Evolutionary conservation across 805 yeast species (phyloP).

Genomic region (Ogataea henricii): DNA sequence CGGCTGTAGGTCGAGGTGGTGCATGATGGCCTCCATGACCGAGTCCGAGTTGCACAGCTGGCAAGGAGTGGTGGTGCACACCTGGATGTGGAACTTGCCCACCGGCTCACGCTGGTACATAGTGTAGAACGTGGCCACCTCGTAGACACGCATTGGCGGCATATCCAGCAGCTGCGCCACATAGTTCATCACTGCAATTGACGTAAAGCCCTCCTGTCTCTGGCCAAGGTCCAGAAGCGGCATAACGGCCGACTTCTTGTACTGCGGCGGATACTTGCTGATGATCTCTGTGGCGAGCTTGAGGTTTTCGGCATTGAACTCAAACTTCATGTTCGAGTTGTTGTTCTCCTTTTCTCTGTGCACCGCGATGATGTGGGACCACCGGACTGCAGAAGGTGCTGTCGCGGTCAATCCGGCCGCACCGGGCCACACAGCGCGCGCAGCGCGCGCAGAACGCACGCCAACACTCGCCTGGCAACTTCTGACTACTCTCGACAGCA

Average conservation of each 20-base stretch:
- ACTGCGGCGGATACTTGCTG: constrained; percentile 81
- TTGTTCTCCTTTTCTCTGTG: constrained; percentile 74
- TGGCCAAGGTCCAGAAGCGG: constrained; percentile 85
- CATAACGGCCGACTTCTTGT: constrained; percentile 87
- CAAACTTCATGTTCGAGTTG: constrained; percentile 69
- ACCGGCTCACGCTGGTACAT: constrained; percentile 87
- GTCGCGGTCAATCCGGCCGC: background rate
- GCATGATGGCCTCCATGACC: constrained; percentile 69
- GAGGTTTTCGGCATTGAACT: constrained; percentile 65
- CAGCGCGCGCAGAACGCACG: background rate
- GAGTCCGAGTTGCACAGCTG: constrained; percentile 81
- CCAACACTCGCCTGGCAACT: constrained; percentile 1
- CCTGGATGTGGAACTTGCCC: constrained; percentile 82
- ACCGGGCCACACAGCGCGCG: background rate
- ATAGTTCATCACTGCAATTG: constrained; percentile 85
- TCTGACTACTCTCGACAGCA: constrained; percentile 12
- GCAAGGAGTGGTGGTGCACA: constrained; percentile 90
- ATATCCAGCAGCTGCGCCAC: constrained; percentile 81
- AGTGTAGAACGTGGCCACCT: constrained; percentile 89
- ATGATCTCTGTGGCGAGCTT: constrained; percentile 71
- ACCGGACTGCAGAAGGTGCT: constrained; percentile 17
- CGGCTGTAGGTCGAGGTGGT: constrained; percentile 62
- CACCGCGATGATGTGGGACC: constrained; percentile 46
- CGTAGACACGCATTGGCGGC: constrained; percentile 94
- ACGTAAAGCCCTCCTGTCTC: constrained; percentile 83